A percentile compares a stretch with the other conserved stretches of the same genome.
Evolutionary conservation across 1,139 yeast genomes (phyloP).

Genomic region (Suhomyces anneliseae): DNA sequence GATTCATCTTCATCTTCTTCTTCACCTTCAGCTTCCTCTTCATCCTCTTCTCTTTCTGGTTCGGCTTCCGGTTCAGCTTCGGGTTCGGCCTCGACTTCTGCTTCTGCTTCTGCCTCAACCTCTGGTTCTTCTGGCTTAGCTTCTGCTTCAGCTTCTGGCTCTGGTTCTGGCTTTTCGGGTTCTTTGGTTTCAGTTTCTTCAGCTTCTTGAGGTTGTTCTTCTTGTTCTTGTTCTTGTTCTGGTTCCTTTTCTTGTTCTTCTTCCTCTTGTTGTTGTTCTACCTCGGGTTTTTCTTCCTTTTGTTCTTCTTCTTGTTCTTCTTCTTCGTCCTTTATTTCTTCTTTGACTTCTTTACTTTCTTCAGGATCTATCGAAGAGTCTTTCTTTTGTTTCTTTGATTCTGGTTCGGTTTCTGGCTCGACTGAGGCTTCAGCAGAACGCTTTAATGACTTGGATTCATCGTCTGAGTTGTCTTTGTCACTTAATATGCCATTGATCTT

Average conservation of each 20-base stretch:
- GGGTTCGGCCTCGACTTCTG: conserved; percentile 7
- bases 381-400: conserved; percentile 1
- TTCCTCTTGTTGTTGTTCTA: conserved; percentile 6
- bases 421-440: conserved; percentile 4
- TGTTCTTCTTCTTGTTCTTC: conserved; percentile 10
- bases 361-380: not conserved
- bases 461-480: conserved; percentile 1
- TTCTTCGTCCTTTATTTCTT: conserved; percentile 10
- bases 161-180: not conserved
- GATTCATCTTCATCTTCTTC: conserved; percentile 13
- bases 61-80: conserved; percentile 10
- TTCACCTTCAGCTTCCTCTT: conserved; percentile 10
- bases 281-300: conserved; percentile 5
- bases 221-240: conserved; percentile 5
- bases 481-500: conserved; percentile 1
- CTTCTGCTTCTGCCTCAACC: conserved; percentile 9
- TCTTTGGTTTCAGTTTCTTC: conserved; percentile 12
- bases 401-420: not conserved
- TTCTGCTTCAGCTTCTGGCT: conserved; percentile 13
- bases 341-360: conserved; percentile 6
- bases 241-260: conserved; percentile 4
- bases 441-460: not conserved
- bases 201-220: conserved; percentile 9
- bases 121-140: conserved; percentile 11
- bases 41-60: conserved; percentile 11